Evolutionary conservation across 805 yeast species (phyloP).

Genomic region (Saccharomycopsis microspora): DNA sequence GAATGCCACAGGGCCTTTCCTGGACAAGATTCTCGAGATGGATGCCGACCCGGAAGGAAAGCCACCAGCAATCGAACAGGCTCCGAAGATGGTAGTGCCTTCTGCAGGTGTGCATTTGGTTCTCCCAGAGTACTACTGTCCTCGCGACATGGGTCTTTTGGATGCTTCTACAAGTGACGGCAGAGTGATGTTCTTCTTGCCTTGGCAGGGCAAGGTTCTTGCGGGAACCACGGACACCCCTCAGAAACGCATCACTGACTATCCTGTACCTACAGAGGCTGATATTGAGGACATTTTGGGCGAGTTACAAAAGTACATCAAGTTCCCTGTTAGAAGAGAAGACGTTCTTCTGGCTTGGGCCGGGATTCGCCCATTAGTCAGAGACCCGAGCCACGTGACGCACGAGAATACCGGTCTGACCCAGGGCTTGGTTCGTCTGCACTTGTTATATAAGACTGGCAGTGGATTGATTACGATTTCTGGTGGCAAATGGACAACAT

Average conservation of each 20-base stretch:
- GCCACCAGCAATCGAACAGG: slow-evolving; percentile 38
- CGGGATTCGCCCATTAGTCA: slow-evolving; percentile 90
- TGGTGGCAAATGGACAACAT: slow-evolving; percentile 98
- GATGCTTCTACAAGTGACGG: slow-evolving; percentile 93
- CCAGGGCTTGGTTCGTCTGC: slow-evolving; percentile 86
- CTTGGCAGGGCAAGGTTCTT: slow-evolving; percentile 95
- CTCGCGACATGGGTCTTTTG: slow-evolving; percentile 74
- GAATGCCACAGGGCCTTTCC: slow-evolving; percentile 92
- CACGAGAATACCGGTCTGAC: slow-evolving; percentile 43
- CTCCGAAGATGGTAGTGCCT: slow-evolving; percentile 83
- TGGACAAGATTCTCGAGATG: slow-evolving; percentile 78
- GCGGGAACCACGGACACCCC: slow-evolving; percentile 98
- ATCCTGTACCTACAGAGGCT: slow-evolving; percentile 75
- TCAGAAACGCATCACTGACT: slow-evolving; percentile 49
- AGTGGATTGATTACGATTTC: slow-evolving; percentile 79
- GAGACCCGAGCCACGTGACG: slow-evolving; percentile 55
- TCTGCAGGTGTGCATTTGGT: slow-evolving; percentile 90
- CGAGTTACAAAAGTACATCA: slow-evolving; percentile 83
- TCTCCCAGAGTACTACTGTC: slow-evolving; percentile 86
- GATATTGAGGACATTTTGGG: slow-evolving; percentile 80
- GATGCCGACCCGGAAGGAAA: slow-evolving; percentile 60
- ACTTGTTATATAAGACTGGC: slow-evolving; percentile 60
- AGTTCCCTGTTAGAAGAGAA: slow-evolving; percentile 77
- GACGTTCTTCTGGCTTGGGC: slow-evolving; percentile 96
- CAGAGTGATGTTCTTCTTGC: slow-evolving; percentile 91